Base-by-base conservation (phyloP, 108 stramenopile genomes). In the Epithemia pelagica region DNA sequence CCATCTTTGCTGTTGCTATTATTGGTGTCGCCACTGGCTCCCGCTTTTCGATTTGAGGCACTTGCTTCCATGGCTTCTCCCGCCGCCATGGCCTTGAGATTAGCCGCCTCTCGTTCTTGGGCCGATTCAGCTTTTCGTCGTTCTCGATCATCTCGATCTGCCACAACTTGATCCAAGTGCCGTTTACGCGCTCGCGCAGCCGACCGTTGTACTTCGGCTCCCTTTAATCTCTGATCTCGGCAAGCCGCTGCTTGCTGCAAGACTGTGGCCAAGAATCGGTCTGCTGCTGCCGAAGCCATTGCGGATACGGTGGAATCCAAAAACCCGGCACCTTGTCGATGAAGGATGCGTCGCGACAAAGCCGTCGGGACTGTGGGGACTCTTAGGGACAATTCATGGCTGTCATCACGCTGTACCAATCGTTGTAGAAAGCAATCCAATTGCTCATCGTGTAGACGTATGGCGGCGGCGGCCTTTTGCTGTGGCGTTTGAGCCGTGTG, bases 261-360 rank as follows among this genome's bases (percentile, higher is more conserved):
- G 0, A 93, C 79, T 20, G 92, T 87, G 0, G 89, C 89, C 25
- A 93, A 62, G 71, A 93, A 93, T 66, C 87, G 79, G 83, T 93
- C 92, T 0, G 85, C 83, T 0, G 87, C 75, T 5, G 82, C 84
- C n/a, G 87, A 86, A 0, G 79, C 74, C 3, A 86, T 60, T 18
- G 87, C 66, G 27, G 85, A 79, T 20, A 90, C 85, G 10, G 87
- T 75, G 3, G 82, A 79, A 65, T 93, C 92, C 60, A 87, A 65
- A 68, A 81, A 93, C 22, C 92, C 92, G 2, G 82, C 88, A 0
- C 89, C 89, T 22, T 84, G 86, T 56, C 76, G 71, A 28, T 93
- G 85, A n/a, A 93, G 65, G 23, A 87, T 75, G 1, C 92, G 83
- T 2, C 92, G 83, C 3, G 86, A 82, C 0, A 93, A 77, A 10